Percentiles rank a stretch among this genome's conserved stretches.
phyloP scores from a whole-genome alignment of 2,329 filamentous ascomycete species.

The Zymoseptoria ardabiliae region DNA sequence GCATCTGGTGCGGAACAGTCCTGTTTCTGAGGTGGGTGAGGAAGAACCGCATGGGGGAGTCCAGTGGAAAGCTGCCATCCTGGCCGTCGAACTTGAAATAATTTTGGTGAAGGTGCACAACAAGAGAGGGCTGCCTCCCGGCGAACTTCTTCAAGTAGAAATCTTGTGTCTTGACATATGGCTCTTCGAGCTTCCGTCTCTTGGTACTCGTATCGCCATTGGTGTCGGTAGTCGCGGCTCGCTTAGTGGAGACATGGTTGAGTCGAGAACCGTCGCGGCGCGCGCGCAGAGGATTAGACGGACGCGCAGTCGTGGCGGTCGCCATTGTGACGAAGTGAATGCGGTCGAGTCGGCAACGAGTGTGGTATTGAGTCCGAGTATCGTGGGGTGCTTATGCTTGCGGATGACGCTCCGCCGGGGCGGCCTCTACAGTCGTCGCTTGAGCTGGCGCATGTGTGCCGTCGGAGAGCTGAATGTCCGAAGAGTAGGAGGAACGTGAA shows the following conservation, averaged over 20 bases:
- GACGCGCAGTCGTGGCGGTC: slow-evolving; percentile 27
- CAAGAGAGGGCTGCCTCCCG: slow-evolving; percentile 68
- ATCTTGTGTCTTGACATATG: slow-evolving; percentile 57
- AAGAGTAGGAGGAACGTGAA: not conserved
- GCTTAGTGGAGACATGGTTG: slow-evolving; percentile 16
- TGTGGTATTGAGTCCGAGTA: not conserved
- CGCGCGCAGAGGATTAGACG: slow-evolving; percentile 37
- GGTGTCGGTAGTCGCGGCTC: slow-evolving; percentile 23
- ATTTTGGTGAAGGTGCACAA: slow-evolving; percentile 75
- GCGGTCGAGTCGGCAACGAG: not conserved
- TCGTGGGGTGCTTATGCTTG: not conserved
- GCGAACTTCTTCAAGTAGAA: slow-evolving; percentile 80
- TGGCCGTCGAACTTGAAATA: slow-evolving; percentile 92
- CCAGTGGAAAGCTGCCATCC: slow-evolving; percentile 85
- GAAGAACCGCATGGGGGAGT: slow-evolving; percentile 78
- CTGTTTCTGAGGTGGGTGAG: slow-evolving; percentile 69
- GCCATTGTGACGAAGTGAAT: slow-evolving; percentile 21
- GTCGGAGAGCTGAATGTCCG: not conserved
- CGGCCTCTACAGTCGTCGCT: not conserved
- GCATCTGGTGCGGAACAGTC: slow-evolving; percentile 82
- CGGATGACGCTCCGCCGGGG: not conserved
- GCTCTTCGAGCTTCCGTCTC: slow-evolving; percentile 26
- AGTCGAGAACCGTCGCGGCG: slow-evolving; percentile 36
- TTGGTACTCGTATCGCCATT: slow-evolving; percentile 20
- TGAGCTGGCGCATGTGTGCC: not conserved